Base-by-base conservation (phyloP, 2,329 filamentous ascomycete genomes). In the Aspergillus glaucus region DNA sequence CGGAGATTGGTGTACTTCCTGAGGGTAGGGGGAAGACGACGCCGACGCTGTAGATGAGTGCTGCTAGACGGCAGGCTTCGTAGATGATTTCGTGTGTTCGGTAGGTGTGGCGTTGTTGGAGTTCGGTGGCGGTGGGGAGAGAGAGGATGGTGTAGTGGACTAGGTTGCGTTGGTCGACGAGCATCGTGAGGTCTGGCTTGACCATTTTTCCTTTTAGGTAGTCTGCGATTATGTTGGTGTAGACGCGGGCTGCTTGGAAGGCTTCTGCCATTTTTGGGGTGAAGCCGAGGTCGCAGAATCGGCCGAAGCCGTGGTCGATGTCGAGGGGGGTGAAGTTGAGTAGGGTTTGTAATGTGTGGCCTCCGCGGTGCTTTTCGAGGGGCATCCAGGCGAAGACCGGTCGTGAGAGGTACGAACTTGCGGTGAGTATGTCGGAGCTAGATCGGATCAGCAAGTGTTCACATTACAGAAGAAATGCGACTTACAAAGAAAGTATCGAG, bases 11-110 rank as follows among this genome's bases (percentile, higher is more conserved):
- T 1, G 66, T 62, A 15, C 65, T 69, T 26, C 66, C 63, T 2
- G 62, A 60, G 2, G 70, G 69, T 0, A 73, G 56, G 10, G 70
- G 70, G 50, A 70, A 70, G 28, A 71, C 55, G 6, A 72, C 64
- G 8, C 69, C 62, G 19, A 70, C 61, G 45, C 65, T 62, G 53
- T 67, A 72, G 12, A 71, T 58, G 3, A 69, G 50, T 1, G 60
- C 63, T 3, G 65, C 63, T 3, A 72, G 56, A 9, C 68, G 68
- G 42, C 60, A 64, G 8, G 64, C 50, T 43, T 71, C 65, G 49
- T 70, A 69, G 14, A 64, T 60, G 12, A 56, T 47, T 24, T 59
- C 53, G 1, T 60, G 55, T 1, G 54, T 55, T 9, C 55, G 54
- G 17, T 59, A 50, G 1, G 57, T 44, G 50, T 56, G 55, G 37